Percentiles rank a stretch among this genome's conserved stretches.
phyloP scores from a whole-genome alignment of 106 monocot genomes.

The Dendrobium nobile region DNA sequence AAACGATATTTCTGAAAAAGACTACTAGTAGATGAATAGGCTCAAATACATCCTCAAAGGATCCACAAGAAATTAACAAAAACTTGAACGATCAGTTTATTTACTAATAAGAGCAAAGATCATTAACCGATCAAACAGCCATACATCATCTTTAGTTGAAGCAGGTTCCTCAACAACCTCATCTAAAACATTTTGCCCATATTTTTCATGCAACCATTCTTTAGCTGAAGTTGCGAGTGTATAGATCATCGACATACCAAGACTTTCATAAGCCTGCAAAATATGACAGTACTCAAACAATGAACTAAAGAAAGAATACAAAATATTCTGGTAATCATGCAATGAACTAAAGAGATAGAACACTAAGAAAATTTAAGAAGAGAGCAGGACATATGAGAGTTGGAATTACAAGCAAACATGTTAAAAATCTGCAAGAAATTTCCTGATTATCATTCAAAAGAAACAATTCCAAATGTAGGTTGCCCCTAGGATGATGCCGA shows the following conservation, averaged over 20 bases:
- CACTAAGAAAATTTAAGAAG: not conserved
- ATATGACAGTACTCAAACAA: conserved; percentile 1
- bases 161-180: conserved; percentile 55
- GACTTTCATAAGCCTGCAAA: conserved; percentile 79
- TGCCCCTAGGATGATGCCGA: not conserved
- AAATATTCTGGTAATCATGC: not conserved
- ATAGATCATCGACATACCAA: conserved; percentile 99
- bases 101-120: not conserved
- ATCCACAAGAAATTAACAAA: not conserved
- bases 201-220: conserved; percentile 87
- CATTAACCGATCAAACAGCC: conserved; percentile 14
- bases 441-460: not conserved
- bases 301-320: not conserved
- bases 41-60: not conserved
- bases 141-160: conserved; percentile 72
- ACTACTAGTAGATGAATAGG: not conserved
- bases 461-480: not conserved
- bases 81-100: not conserved
- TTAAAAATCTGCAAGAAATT: not conserved
- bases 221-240: conserved; percentile 89
- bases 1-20: not conserved
- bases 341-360: not conserved
- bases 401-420: not conserved
- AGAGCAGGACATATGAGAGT: not conserved
- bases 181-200: conserved; percentile 38